These are phyloP conservation scores for Nemania sp. DNA, from an alignment of 2,329 filamentous ascomycete species.

Conservation along the genomic window DNA sequence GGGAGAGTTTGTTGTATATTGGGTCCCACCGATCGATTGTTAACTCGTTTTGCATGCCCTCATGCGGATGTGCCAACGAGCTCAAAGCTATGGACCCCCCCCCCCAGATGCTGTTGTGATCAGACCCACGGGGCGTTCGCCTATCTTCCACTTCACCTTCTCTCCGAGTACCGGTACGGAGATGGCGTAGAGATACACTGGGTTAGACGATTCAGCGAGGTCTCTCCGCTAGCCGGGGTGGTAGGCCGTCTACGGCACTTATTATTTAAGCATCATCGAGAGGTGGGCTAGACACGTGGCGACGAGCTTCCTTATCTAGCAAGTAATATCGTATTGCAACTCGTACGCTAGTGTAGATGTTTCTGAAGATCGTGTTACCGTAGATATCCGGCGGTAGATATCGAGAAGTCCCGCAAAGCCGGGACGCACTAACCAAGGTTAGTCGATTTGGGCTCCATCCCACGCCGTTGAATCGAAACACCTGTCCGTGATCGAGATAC, in stretches of 20 bases:
- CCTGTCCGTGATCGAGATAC: conserved; percentile 4
- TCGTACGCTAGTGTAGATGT: no score
- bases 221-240: neutral
- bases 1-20: neutral
- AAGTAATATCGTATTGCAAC: neutral
- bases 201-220: neutral
- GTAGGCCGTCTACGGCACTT: neutral
- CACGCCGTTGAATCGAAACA: conserved; percentile 11
- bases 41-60: neutral
- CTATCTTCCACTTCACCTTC: no score
- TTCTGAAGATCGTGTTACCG: neutral
- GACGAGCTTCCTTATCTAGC: conserved; percentile 7
- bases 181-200: no score
- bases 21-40: neutral
- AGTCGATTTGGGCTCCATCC: conserved; percentile 6
- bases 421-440: conserved; percentile 17
- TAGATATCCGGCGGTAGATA: no score
- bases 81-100: neutral
- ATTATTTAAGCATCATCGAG: neutral
- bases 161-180: no score
- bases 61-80: neutral
- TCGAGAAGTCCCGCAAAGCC: conserved; percentile 15
- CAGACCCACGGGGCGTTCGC: neutral
- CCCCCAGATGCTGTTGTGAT: neutral
- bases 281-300: neutral